Conservation (phyloP, 129 eudicot species). For the Pittosporum tobira region DNA sequence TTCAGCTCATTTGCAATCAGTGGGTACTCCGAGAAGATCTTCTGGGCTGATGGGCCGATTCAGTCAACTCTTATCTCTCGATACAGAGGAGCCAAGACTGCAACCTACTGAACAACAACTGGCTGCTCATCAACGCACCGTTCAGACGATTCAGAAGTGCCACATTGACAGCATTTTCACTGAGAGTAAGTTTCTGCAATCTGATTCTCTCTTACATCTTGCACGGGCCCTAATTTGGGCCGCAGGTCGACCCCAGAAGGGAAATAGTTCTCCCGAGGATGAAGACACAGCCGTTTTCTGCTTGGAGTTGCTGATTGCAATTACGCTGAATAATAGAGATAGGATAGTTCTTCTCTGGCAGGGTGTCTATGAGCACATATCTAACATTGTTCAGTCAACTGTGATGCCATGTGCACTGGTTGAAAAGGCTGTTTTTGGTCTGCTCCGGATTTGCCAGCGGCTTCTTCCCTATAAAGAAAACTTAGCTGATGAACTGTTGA, state of each 20-base stretch:
- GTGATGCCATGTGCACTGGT: slow-evolving; percentile 71
- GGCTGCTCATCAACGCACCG: slow-evolving; percentile 83
- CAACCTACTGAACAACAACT: slow-evolving; percentile 89
- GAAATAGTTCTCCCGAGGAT: slow-evolving; percentile 63
- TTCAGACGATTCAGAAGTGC: slow-evolving; percentile 77
- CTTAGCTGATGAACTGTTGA: slow-evolving; percentile 70
- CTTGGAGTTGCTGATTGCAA: slow-evolving; percentile 71
- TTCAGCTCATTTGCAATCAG: slow-evolving; percentile 55
- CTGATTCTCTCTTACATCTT: slow-evolving; percentile 65
- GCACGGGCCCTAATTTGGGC: slow-evolving; percentile 89
- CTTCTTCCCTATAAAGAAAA: slow-evolving; percentile 84
- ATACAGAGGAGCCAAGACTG: slow-evolving; percentile 78
- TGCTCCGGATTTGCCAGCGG: slow-evolving; percentile 73
- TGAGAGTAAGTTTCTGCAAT: slow-evolving; percentile 76
- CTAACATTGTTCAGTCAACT: slow-evolving; percentile 68
- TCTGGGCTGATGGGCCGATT: slow-evolving; percentile 90
- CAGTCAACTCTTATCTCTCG: slow-evolving; percentile 81
- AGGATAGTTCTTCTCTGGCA: slow-evolving; percentile 80
- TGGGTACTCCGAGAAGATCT: slow-evolving; percentile 76
- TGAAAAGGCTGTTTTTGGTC: slow-evolving; percentile 85
- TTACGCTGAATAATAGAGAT: slow-evolving; percentile 71
- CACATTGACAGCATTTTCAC: slow-evolving; percentile 79
- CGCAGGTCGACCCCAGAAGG: slow-evolving; percentile 76
- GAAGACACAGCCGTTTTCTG: slow-evolving; percentile 91
- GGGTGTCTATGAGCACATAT: slow-evolving; percentile 81